phyloP scores from a whole-genome alignment of 2,329 filamentous ascomycete species.

The Calonectria multiphialidica region DNA sequence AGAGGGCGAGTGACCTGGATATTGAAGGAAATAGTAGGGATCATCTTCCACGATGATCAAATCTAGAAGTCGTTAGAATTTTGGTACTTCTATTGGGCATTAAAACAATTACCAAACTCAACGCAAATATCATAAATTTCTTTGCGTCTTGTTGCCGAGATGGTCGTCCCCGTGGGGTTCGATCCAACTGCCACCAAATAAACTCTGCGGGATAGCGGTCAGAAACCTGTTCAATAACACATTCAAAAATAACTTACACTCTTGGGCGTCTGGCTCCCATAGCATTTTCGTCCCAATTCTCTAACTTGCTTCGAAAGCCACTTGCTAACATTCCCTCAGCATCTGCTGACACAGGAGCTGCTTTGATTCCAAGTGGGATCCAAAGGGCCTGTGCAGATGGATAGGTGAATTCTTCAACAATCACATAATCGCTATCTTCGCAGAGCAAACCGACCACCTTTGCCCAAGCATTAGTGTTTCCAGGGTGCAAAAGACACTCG shows the following conservation, averaged over 20 bases:
- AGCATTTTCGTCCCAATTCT: constrained; percentile 37
- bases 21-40: constrained; percentile 45
- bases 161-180: constrained; percentile 78
- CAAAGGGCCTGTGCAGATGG: constrained; percentile 47
- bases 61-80: not conserved
- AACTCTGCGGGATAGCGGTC: constrained; percentile 21
- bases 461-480: constrained; percentile 48
- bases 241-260: constrained; percentile 21
- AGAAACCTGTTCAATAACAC: no score
- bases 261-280: constrained; percentile 26
- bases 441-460: constrained; percentile 46
- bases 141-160: constrained; percentile 66
- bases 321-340: constrained; percentile 41
- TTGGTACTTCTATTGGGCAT: not conserved
- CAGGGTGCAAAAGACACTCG: constrained; percentile 42
- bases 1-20: constrained; percentile 27
- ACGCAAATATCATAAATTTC: constrained; percentile 64
- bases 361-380: constrained; percentile 43
- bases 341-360: constrained; percentile 42
- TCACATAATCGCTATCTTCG: constrained; percentile 44
- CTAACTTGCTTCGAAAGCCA: constrained; percentile 33
- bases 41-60: constrained; percentile 34
- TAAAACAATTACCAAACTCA: constrained; percentile 42
- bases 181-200: constrained; percentile 66
- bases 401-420: constrained; percentile 47